These are phyloP conservation scores for Rhizomucor pusillus DNA, from an alignment of 371 early-diverging fungal genomes.

Conservation along the genomic window DNA sequence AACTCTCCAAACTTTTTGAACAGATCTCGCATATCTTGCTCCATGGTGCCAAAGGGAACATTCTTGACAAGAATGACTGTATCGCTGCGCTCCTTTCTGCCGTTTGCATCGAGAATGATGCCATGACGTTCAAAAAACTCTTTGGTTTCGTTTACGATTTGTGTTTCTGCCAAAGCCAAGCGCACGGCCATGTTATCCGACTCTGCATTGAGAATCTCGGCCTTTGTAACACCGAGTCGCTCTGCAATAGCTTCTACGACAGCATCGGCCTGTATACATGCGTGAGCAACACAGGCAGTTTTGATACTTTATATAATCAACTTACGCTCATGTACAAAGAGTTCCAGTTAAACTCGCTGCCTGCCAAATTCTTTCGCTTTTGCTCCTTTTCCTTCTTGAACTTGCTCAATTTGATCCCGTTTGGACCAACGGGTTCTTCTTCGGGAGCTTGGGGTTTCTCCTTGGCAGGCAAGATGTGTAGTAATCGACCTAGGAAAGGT, in stretches of 20 bases:
- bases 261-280: constrained; percentile 75
- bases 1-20: constrained; percentile 87
- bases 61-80: constrained; percentile 95
- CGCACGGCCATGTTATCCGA: constrained; percentile 90
- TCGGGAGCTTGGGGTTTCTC: constrained; percentile 75
- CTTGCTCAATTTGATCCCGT: constrained; percentile 57
- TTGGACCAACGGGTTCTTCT: constrained; percentile 57
- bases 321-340: constrained; percentile 90
- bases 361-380: constrained; percentile 73
- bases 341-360: constrained; percentile 93
- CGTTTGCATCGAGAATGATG: constrained; percentile 76
- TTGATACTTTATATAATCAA: not conserved
- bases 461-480: constrained; percentile 84
- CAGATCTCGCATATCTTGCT: constrained; percentile 75
- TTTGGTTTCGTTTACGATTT: constrained; percentile 92
- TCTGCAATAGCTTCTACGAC: constrained; percentile 92
- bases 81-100: constrained; percentile 75
- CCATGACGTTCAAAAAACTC: constrained; percentile 86
- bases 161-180: constrained; percentile 94
- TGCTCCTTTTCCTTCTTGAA: constrained; percentile 81
- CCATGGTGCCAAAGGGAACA: constrained; percentile 78
- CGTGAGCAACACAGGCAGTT: not conserved
- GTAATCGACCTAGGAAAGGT: constrained; percentile 88
- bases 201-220: constrained; percentile 83
- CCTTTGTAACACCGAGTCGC: constrained; percentile 83